A percentile compares a stretch with the other conserved stretches of the same genome.
Conservation (phyloP, 148 eudicot genomes). For the Heliosperma pusillum region DNA sequence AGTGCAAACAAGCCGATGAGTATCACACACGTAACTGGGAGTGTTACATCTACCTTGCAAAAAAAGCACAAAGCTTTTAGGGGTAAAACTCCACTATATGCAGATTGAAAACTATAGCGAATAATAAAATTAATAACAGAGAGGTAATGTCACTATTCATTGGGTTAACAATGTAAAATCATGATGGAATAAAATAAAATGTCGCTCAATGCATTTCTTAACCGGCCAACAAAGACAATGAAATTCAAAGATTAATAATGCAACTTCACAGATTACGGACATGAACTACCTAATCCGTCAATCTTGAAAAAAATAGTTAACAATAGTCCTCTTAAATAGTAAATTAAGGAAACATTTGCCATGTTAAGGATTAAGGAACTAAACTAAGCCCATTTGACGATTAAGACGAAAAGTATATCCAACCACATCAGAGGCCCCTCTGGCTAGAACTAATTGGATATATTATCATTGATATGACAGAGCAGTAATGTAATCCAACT, state of each 20-base stretch:
- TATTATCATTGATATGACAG: conserved; percentile 17
- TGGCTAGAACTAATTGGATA: conserved; percentile 24
- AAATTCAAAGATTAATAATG: not conserved
- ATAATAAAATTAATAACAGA: not conserved
- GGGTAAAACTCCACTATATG: conserved; percentile 7
- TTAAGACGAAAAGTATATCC: conserved; percentile 20
- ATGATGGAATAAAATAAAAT: not conserved
- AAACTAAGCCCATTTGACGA: conserved; percentile 3
- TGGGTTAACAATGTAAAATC: not conserved
- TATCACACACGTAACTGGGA: conserved; percentile 78
- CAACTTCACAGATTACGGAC: not conserved
- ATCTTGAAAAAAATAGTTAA: not conserved
- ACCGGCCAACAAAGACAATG: not conserved
- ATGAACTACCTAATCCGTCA: conserved; percentile 22
- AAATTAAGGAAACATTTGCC: conserved; percentile 3
- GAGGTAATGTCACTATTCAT: not conserved
- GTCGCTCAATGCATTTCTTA: not conserved
- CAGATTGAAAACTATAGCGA: not conserved
- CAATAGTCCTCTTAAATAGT: not conserved
- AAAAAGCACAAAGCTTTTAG: conserved; percentile 14
- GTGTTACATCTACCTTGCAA: conserved; percentile 73
- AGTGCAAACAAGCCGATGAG: conserved; percentile 74
- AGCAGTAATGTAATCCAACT: conserved; percentile 8
- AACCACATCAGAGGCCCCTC: conserved; percentile 15
- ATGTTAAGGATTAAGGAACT: not conserved